Base-by-base conservation (phyloP, 176 grass and related monocot species). In the Oryza glaberrima region DNA sequence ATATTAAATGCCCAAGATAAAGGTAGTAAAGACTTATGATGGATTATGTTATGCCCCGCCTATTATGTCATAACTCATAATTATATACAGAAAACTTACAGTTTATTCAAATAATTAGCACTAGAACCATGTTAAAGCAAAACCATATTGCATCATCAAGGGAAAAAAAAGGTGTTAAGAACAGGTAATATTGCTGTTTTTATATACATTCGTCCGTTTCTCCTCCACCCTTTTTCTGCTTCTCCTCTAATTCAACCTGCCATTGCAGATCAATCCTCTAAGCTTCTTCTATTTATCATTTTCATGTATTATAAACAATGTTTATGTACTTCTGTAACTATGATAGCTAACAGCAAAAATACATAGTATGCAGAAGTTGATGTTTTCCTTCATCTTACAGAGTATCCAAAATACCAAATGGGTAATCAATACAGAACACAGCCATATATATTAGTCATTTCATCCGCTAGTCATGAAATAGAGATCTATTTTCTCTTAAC, bases 1-100 rank as follows among this genome's bases (percentile, higher is more conserved):
- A 61, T 6, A 61, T 22, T 61, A 41, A 82, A 75, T 75, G 72
- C 44, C 40, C 46, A 49, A 80, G 38, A 80, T 26, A 63, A 76
- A 74, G 60, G 35, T 2, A n/a, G n/a, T 54, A 13, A 74, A 68
- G 25, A 36, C 25, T 72, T 83, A 38, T 67, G 13, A 76, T 26
- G n/a, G 72, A 64, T 77, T 40, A 35, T 3, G 2, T 1, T 70
- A 17, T 78, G 71, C 54, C n/a, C 45, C 30, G 9, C 9, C 28
- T 51, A 86, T 19, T 38, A 77, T 82, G n/a, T 41, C 40, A 41
- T 41, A 41, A 41, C 40, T 45, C 32, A 69, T 2, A 70, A 49
- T 3, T 65, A 83, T 44, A 83, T 9, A 76, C 25, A 64, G 9
- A 82, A 43, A 70, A 70, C 14, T 66, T 11, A 7, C 30, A 69